Base-by-base conservation (phyloP, 2,329 filamentous ascomycete genomes). In the Aspergillus cejpii region DNA sequence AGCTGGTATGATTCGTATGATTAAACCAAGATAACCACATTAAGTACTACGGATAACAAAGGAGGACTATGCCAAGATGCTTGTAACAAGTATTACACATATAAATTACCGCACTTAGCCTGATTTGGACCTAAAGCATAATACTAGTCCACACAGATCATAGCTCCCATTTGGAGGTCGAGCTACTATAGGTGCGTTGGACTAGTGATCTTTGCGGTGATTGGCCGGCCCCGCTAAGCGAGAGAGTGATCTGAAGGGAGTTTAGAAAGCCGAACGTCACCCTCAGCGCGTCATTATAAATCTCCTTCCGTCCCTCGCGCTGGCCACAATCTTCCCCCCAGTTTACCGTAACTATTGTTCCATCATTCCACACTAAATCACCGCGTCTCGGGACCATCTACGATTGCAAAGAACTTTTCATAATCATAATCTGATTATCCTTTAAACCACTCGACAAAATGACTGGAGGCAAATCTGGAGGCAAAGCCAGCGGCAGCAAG, bases 401-500 rank as follows among this genome's bases (percentile, higher is more conserved):
- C 6, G 21, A 29, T 14, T 19, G 24, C 44, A 45, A n/a, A 44
- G 51, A 43, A 48, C 53, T 54, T 24, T 24, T 24, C 8, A 5
- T 24, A 24, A 24, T 24, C 23, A 8, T 24, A 24, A n/a, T 8
- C 23, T 24, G 23, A 24, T 62, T 34, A 11, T 60, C 65, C 54
- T 53, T 60, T 60, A 59, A 57, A 62, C n/a, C n/a, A n/a, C 65
- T 62, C 60, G 69, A 80, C 84, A 96, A 87, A 86, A 98, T 98
- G 92, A 94, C 92, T 88, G 91, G 91, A 82, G 91, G 92, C 76
- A 98, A 98, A 79, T 96, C 91, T 78, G 92, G 92, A 76, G 92
- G 92, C 84, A 97, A 97, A 85, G 90, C 91, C 79, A 91, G 86
- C 78, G 89, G 90, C 78, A 85, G 86, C 79, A 98, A 98, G 88